Evolutionary conservation across 2,329 filamentous ascomycete species (phyloP), one percentile per base, ranked within the genome.

Genomic region (Diaporthe ilicicola): DNA sequence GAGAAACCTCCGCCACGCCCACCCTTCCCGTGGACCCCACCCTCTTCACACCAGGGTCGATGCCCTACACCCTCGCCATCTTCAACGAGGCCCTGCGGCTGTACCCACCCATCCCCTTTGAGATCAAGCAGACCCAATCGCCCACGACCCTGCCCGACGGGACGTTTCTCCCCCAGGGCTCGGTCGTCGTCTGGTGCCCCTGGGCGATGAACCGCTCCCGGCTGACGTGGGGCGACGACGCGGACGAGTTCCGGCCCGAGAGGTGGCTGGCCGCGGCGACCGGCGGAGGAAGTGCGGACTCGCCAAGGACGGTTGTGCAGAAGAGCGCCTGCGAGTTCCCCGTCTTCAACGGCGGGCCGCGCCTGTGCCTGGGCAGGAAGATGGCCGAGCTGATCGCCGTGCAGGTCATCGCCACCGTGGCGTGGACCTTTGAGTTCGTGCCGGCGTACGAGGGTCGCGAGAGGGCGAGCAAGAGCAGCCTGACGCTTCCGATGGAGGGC

Each of bases 71-170:
- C n/a, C 84, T 87, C 73, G 88, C 90, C 46, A 84, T 88, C 15
- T 91, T 91, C 76, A 89, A 90, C 78, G 90, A 92, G 76, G 78
- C 87, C 2, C 80, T 92, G 3, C 86, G 90, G 4, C 81, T 92
- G 8, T 91, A 88, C 73, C 90, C 90, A 3, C 89, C 90, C 2
- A 87, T 92, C 34, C 90, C 90, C 1, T 89, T 92, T 72, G 90
- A 92, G 76, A 87, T 92, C 74, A 90, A 90, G 76, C 88, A 92
- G 78, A 85, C 85, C 72, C 83, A 85, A 29, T 77, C 82, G 66
- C 77, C 83, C 22, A 85, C 85, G 3, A 86, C 84, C 0, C 82
- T 92, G 2, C 89, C 89, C 0, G 89, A 91, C 74, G 89, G 88
- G 4, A 91, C 89, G 0, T 85, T 83, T 56, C 82, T 92, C 4